A percentile compares a stretch with the other conserved stretches of the same genome.
These are phyloP conservation scores for Dioscorea alata DNA, from an alignment of 106 monocot species.

Conservation along the genomic window DNA sequence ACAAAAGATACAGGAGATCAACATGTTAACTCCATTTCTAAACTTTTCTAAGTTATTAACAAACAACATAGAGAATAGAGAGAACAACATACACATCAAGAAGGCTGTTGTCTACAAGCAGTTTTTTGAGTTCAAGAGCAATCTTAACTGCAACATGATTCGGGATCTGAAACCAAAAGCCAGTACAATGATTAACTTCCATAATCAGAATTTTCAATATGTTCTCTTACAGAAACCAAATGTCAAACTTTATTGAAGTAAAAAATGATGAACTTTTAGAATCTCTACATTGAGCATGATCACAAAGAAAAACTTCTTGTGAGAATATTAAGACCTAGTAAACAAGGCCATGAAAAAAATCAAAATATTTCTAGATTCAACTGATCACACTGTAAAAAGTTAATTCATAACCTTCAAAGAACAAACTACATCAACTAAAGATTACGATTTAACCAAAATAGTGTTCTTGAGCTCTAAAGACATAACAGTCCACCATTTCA, in stretches of 20 bases:
- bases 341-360: too few species aligned
- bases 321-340: too few species aligned
- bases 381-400: too few species aligned
- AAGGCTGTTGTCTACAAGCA: conserved; percentile 98
- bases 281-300: too few species aligned
- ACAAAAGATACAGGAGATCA: background rate
- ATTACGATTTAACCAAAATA: too few species aligned
- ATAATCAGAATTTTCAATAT: background rate
- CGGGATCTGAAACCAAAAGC: conserved; percentile 63
- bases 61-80: background rate
- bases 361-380: too few species aligned
- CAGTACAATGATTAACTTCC: background rate
- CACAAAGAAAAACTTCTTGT: too few species aligned
- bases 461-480: too few species aligned
- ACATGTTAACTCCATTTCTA: background rate
- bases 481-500: too few species aligned
- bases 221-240: background rate
- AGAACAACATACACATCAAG: conserved; percentile 85
- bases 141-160: conserved; percentile 99
- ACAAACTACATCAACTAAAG: too few species aligned
- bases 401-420: too few species aligned
- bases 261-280: too few species aligned
- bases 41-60: background rate
- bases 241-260: background rate
- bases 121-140: conserved; percentile 95